Evolutionary conservation across 2,329 filamentous ascomycete genomes (phyloP).

Genomic region (Hymenoscyphus albidus): DNA sequence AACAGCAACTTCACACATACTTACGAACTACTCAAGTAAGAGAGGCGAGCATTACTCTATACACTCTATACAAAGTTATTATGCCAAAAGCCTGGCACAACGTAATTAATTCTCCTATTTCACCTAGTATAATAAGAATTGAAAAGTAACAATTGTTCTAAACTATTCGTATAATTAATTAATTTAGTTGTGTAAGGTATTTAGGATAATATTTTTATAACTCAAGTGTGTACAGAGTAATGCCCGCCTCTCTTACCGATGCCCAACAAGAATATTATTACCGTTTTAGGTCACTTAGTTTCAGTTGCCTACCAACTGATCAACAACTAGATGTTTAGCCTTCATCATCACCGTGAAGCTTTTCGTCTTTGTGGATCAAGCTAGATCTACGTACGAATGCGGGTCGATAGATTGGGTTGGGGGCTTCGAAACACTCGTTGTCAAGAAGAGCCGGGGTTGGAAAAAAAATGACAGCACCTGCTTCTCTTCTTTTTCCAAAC

Average conservation of each 20-base stretch:
- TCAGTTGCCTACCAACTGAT: not conserved
- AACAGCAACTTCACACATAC: not conserved
- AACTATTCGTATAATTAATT: too few species aligned
- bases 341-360: not conserved
- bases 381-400: not conserved
- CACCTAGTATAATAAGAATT: too few species aligned
- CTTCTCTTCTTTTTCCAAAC: not conserved
- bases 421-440: not conserved
- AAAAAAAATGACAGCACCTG: not conserved
- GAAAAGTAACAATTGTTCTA: too few species aligned
- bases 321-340: too few species aligned
- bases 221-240: too few species aligned
- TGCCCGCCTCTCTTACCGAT: not conserved
- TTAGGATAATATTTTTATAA: too few species aligned
- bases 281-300: not conserved
- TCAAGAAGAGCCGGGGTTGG: not conserved
- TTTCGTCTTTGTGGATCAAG: not conserved
- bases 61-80: too few species aligned
- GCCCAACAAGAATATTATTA: not conserved
- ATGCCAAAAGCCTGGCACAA: too few species aligned
- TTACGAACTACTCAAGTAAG: not conserved
- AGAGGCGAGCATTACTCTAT: too few species aligned
- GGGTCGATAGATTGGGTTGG: not conserved
- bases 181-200: too few species aligned
- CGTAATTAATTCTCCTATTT: too few species aligned